These are phyloP conservation scores for Pythium scleroteichum DNA, from an alignment of 352 stramenopile genomes.

Conservation along the genomic window DNA sequence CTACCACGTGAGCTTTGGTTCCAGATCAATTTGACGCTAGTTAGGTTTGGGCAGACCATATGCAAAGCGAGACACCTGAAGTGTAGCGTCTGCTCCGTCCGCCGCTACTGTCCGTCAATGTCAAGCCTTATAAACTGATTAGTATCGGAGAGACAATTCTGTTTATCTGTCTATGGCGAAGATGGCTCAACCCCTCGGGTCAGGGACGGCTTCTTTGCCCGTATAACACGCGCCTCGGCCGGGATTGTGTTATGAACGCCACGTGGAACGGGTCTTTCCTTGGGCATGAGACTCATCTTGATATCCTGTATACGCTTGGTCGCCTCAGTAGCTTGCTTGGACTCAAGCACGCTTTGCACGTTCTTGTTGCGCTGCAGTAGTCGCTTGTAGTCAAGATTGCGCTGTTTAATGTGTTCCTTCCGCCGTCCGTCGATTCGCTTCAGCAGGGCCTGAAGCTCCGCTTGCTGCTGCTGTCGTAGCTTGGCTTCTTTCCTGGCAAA, in stretches of 20 bases:
- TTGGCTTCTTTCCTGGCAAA: slow-evolving; percentile 90
- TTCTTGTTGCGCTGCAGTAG: slow-evolving; percentile 96
- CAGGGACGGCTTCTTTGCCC: slow-evolving; percentile 61
- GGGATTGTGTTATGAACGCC: slow-evolving; percentile 73
- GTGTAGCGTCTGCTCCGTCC: background rate
- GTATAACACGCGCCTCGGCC: slow-evolving; percentile 72
- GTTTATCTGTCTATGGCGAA: slow-evolving; percentile 3
- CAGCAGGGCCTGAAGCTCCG: slow-evolving; percentile 90
- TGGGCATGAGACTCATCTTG: slow-evolving; percentile 76
- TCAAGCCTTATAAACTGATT: too few species aligned
- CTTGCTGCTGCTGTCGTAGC: slow-evolving; percentile 91
- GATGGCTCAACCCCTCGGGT: slow-evolving; percentile 32
- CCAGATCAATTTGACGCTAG: background rate
- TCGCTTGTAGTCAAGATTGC: slow-evolving; percentile 91
- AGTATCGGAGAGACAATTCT: background rate
- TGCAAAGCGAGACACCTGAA: background rate
- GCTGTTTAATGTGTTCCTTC: slow-evolving; percentile 94
- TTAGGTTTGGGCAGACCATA: background rate
- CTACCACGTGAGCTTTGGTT: background rate
- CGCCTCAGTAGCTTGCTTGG: slow-evolving; percentile 86
- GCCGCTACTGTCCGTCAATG: background rate
- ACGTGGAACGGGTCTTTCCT: slow-evolving; percentile 47
- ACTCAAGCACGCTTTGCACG: slow-evolving; percentile 92
- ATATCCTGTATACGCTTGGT: slow-evolving; percentile 82
- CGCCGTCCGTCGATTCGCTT: slow-evolving; percentile 94